A percentile compares a stretch with the other conserved stretches of the same genome.
phyloP scores from a whole-genome alignment of 2,329 filamentous ascomycete genomes.

The Sporothrix inflata region DNA sequence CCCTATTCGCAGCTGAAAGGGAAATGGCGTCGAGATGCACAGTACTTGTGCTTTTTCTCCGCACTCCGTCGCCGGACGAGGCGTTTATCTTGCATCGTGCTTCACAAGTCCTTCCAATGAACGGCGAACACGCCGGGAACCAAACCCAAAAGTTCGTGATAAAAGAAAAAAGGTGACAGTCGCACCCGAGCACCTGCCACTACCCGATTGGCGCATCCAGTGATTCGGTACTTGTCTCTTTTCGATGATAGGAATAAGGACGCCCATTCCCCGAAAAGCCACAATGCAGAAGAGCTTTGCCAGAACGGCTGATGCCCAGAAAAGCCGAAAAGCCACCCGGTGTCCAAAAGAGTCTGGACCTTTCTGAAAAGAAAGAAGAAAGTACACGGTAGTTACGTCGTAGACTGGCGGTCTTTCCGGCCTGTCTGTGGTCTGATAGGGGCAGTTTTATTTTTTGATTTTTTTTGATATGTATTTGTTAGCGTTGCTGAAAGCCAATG shows the following conservation, averaged over 20 bases:
- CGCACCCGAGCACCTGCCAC: neutral
- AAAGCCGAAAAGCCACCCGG: neutral
- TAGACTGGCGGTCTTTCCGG: too few species aligned
- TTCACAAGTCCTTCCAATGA: too few species aligned
- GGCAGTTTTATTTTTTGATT: too few species aligned
- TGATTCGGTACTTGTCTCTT: neutral
- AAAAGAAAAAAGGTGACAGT: neutral
- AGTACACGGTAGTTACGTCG: too few species aligned
- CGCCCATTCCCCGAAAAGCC: constrained; percentile 5
- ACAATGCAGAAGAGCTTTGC: neutral
- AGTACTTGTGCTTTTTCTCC: too few species aligned
- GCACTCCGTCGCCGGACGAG: neutral
- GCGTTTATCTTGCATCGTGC: constrained; percentile 6
- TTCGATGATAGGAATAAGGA: neutral
- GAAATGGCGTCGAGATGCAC: neutral
- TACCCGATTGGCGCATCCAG: neutral
- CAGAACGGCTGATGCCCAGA: neutral
- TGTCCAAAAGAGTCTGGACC: neutral
- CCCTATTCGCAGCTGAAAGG: constrained; percentile 2
- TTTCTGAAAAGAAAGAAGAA: neutral
- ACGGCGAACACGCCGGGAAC: neutral
- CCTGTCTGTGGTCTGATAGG: too few species aligned
- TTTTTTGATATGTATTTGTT: too few species aligned
- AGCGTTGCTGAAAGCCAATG: neutral
- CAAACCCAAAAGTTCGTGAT: neutral